Evolutionary conservation across 371 early-diverging fungal genomes (phyloP).

Genomic region (Mortierella sp.): DNA sequence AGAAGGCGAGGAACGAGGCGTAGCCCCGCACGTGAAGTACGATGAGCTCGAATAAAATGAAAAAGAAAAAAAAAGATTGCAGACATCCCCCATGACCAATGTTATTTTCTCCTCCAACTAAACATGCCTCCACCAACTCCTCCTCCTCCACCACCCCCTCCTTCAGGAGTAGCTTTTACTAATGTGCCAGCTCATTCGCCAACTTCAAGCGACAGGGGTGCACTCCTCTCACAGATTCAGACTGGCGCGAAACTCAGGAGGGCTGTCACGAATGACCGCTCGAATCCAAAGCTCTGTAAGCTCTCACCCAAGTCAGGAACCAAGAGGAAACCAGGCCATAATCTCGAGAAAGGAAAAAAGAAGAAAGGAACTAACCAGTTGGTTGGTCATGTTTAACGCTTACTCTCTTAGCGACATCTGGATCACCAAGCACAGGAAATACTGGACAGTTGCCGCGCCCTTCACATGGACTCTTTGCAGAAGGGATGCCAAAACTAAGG

Average conservation of each 20-base stretch:
- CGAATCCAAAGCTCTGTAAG: constrained; percentile 63
- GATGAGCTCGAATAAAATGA: too few relatives aligned
- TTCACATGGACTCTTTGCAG: constrained; percentile 59
- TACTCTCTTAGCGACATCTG: too few relatives aligned
- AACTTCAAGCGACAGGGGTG: constrained; percentile 32
- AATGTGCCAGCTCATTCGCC: not conserved
- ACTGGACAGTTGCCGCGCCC: not conserved
- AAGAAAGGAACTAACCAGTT: too few relatives aligned
- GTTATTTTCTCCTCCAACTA: too few relatives aligned
- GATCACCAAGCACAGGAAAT: too few relatives aligned
- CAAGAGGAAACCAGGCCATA: too few relatives aligned
- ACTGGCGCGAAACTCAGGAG: constrained; percentile 77
- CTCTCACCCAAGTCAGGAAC: not conserved
- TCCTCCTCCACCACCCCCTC: constrained; percentile 22
- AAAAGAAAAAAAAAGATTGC: too few relatives aligned
- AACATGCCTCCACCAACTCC: constrained; percentile 8
- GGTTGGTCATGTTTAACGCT: not conserved
- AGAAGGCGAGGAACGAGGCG: not conserved
- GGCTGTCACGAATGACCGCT: constrained; percentile 80
- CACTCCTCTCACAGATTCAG: constrained; percentile 75
- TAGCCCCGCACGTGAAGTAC: too few relatives aligned
- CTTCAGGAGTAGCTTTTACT: not conserved
- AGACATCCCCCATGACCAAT: too few relatives aligned
- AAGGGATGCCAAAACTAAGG: constrained; percentile 67
- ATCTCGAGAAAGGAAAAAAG: too few relatives aligned